Base-by-base conservation (phyloP, 2,329 filamentous ascomycete species). In the Hirsutella thompsonii region DNA sequence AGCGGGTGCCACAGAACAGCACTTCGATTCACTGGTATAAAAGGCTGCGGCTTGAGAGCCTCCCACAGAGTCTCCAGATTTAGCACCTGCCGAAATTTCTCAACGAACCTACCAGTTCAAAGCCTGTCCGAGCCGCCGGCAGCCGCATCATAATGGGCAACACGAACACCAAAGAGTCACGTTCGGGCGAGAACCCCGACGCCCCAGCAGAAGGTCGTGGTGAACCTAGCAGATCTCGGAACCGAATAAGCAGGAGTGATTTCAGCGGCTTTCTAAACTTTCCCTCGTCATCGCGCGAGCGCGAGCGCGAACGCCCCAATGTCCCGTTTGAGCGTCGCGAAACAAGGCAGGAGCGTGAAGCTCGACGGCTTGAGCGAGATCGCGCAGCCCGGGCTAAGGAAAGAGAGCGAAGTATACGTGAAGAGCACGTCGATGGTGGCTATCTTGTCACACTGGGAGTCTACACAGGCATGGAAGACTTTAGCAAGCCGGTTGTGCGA, bases 371-470 rank as follows among this genome's bases (percentile, higher is more conserved):
- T 42, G 90, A 95, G 59, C 83, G 79, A 54, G 90, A 96, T 59
- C 79, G 86, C 36, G 67, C 74, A 14, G 71, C 76, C 30, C 73
- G 92, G 43, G 63, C 82, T 35, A 87, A 87, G 58, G 92, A 98
- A 59, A 77, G 92, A 37, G 89, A 94, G 60, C 75, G 83, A 49
- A 98, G 92, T 55, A 79, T 96, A 66, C 79, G 72, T 47, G 89
- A 95, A 52, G 92, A 98, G 57, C 79, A 89, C 58, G 83, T 96
- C 3, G 92, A 98, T 60, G 92, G 92, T 18, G 92, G 92, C 19
- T 98, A 81, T 63, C 66, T 98, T 37, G 92, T 98, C 26, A 98
- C 92, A 0, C 76, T 94, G 56, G 92, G 92, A 29, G 85, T 89
- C 38, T 98, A 98, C 56, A 90, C 86, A 19, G 89, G 90, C 0